These are phyloP conservation scores for Diplotaxis tenuifolia DNA, from an alignment of 345 rosid species.

Conservation along the genomic window DNA sequence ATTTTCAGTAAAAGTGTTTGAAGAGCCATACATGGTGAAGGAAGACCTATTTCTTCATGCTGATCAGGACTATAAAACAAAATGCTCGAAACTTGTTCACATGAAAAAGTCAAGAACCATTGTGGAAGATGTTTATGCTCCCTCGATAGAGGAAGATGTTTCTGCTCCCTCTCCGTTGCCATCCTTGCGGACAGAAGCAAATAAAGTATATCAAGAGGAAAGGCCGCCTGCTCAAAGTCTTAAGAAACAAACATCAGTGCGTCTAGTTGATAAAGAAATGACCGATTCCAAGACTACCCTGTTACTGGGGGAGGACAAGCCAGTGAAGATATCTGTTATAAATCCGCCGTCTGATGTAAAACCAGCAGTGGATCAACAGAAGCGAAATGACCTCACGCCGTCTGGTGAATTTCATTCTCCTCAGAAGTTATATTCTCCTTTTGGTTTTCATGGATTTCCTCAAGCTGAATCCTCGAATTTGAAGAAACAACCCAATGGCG, in stretches of 20 bases:
- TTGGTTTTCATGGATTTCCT: constrained; percentile 42
- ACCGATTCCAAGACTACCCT: constrained; percentile 38
- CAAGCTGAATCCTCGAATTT: constrained; percentile 34
- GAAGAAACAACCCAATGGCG: constrained; percentile 40
- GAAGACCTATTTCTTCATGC: constrained; percentile 74
- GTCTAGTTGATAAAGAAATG: constrained; percentile 49
- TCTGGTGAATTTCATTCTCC: constrained; percentile 38
- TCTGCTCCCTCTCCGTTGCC: constrained; percentile 35
- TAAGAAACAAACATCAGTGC: constrained; percentile 37
- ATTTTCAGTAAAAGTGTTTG: constrained; percentile 67
- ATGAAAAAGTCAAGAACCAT: constrained; percentile 64
- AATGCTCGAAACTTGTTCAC: constrained; percentile 80
- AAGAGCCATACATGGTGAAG: constrained; percentile 94
- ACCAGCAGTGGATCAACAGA: constrained; percentile 37
- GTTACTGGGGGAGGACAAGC: constrained; percentile 42
- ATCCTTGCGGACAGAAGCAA: constrained; percentile 36
- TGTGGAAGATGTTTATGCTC: constrained; percentile 59
- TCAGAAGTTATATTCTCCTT: constrained; percentile 39
- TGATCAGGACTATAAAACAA: constrained; percentile 78
- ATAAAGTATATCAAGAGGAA: constrained; percentile 40
- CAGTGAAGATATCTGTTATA: constrained; percentile 29
- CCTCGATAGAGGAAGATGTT: constrained; percentile 55
- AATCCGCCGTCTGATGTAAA: constrained; percentile 32
- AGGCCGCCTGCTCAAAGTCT: constrained; percentile 34
- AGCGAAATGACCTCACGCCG: constrained; percentile 33